These are phyloP conservation scores for Fusarium zealandicum DNA, from an alignment of 2,329 filamentous ascomycete species.

Conservation along the genomic window DNA sequence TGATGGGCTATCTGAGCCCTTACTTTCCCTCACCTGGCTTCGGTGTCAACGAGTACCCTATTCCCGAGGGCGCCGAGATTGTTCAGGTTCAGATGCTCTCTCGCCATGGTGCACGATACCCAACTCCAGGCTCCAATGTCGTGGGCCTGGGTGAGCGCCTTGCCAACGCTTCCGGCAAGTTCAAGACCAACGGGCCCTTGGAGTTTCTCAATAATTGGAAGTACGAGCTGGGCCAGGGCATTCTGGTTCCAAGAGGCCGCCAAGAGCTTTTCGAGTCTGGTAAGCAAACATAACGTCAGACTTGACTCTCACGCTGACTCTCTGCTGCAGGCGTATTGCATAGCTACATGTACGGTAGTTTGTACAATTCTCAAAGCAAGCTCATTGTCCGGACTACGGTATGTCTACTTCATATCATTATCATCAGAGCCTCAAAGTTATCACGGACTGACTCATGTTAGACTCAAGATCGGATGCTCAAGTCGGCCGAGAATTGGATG, in stretches of 20 bases:
- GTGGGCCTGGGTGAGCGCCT: constrained; percentile 64
- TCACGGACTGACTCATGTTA: constrained; percentile 34
- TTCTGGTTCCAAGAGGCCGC: constrained; percentile 75
- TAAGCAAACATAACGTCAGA: constrained; percentile 20
- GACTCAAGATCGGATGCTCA: constrained; percentile 79
- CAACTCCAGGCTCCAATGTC: constrained; percentile 66
- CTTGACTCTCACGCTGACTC: not conserved
- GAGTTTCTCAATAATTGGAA: constrained; percentile 73
- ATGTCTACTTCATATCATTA: constrained; percentile 24
- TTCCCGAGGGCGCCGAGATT: constrained; percentile 72
- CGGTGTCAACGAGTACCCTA: constrained; percentile 74
- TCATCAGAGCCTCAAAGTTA: too few species aligned
- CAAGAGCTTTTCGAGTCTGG: constrained; percentile 75
- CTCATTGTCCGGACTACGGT: constrained; percentile 75
- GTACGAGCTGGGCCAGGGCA: constrained; percentile 73
- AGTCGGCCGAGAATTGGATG: constrained; percentile 79
- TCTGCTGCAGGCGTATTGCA: constrained; percentile 65
- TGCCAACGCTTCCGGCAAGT: constrained; percentile 58
- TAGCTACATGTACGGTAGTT: constrained; percentile 73
- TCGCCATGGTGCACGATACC: constrained; percentile 77
- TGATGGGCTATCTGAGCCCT: constrained; percentile 71
- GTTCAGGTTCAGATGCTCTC: constrained; percentile 76
- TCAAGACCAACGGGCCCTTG: constrained; percentile 65
- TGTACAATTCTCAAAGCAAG: constrained; percentile 76
- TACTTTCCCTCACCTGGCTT: constrained; percentile 78